Percentiles rank a stretch among this genome's conserved stretches.
Conservation (phyloP, 1,284 basidiomycete species). For the Ceratobasidium papillatum region DNA sequence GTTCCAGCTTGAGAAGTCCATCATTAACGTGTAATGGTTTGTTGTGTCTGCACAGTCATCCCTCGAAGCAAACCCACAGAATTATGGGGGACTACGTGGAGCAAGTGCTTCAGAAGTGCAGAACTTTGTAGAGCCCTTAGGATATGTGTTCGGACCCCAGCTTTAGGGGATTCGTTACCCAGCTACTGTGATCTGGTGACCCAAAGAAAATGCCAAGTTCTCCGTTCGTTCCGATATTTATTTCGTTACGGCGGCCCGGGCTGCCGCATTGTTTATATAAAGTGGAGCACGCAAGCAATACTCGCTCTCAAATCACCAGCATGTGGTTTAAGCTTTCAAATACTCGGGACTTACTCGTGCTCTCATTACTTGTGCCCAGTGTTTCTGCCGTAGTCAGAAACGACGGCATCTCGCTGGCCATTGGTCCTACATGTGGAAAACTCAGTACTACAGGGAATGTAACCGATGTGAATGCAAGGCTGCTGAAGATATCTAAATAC, state of each 20-base stretch:
- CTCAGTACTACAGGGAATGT: too few species aligned
- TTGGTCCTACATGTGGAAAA: too few species aligned
- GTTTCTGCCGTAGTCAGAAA: too few species aligned
- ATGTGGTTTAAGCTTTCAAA: too few species aligned
- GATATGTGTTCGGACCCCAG: background rate
- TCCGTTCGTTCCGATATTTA: background rate
- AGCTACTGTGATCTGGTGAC: background rate
- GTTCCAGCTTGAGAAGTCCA: background rate
- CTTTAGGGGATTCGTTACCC: background rate
- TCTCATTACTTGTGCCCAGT: too few species aligned
- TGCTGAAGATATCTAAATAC: too few species aligned
- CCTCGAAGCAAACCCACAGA: slow-evolving; percentile 40
- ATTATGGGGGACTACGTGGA: slow-evolving; percentile 42
- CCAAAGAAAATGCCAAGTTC: too few species aligned
- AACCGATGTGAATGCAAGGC: too few species aligned
- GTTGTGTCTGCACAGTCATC: slow-evolving; percentile 14
- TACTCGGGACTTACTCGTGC: too few species aligned
- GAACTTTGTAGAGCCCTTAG: background rate
- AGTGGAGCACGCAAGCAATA: too few species aligned
- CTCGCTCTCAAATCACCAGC: too few species aligned
- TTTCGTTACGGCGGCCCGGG: background rate
- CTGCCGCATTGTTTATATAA: background rate
- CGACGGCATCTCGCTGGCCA: too few species aligned
- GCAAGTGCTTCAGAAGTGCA: slow-evolving; percentile 14
- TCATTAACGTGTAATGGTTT: background rate